A percentile compares a stretch with the other conserved stretches of the same genome.
Conservation (phyloP, 2,329 filamentous ascomycete genomes). For the Samsoniella hepiali region DNA sequence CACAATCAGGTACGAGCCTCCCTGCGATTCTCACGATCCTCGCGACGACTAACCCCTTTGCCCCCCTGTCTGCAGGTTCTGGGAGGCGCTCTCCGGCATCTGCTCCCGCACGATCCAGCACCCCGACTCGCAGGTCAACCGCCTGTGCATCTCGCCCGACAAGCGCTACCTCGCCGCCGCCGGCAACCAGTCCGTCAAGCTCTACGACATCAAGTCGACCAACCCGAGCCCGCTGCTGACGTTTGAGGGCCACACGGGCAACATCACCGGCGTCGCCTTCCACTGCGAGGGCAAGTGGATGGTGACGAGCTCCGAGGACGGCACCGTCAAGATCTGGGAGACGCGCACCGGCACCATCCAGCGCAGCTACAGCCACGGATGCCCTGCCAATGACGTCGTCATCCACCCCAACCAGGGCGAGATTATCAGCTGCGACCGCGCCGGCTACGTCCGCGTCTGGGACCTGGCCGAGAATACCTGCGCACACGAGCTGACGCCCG, state of each 20-base stretch:
- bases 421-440: conserved; percentile 91
- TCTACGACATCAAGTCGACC: conserved; percentile 98
- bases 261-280: conserved; percentile 94
- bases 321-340: conserved; percentile 97
- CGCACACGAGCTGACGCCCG: conserved; percentile 91
- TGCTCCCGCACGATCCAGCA: conserved; percentile 98
- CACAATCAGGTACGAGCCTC: conserved; percentile 47
- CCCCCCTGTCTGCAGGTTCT: conserved; percentile 63
- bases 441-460: conserved; percentile 92
- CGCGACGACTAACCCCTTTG: not conserved
- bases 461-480: conserved; percentile 96
- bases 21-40: not conserved
- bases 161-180: conserved; percentile 92
- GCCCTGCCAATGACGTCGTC: conserved; percentile 94
- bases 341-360: conserved; percentile 82
- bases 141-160: conserved; percentile 95
- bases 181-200: conserved; percentile 80
- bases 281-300: conserved; percentile 99
- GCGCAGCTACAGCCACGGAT: conserved; percentile 86
- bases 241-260: conserved; percentile 93
- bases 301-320: conserved; percentile 96
- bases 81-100: conserved; percentile 96
- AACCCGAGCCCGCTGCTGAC: conserved; percentile 90
- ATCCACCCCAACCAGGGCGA: conserved; percentile 99
- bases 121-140: conserved; percentile 96